These are phyloP conservation scores for Microascus cirrosus DNA, from an alignment of 2,329 filamentous ascomycete genomes.

Conservation along the genomic window DNA sequence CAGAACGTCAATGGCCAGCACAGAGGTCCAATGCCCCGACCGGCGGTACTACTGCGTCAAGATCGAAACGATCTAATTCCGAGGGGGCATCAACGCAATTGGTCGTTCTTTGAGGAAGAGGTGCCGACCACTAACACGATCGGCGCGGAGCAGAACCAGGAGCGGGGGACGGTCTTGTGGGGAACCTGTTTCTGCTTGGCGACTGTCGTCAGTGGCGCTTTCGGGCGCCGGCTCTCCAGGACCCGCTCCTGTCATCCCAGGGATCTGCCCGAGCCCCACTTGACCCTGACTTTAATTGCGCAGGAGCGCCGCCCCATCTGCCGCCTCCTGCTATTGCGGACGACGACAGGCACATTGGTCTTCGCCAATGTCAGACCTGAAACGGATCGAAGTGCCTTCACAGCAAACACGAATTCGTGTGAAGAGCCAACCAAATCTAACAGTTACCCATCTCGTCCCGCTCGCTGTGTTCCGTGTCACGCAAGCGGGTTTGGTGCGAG, in stretches of 20 bases:
- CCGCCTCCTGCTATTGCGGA: background rate
- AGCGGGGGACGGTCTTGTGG: too few species aligned
- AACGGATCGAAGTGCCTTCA: background rate
- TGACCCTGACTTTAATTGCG: background rate
- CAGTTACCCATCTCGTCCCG: background rate
- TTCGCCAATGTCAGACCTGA: background rate
- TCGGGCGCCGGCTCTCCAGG: background rate
- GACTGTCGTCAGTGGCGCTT: background rate
- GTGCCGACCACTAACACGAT: background rate
- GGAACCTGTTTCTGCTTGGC: too few species aligned
- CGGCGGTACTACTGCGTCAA: background rate
- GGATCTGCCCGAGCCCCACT: background rate
- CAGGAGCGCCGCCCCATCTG: background rate
- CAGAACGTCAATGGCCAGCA: background rate
- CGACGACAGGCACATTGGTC: background rate
- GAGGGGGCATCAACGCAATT: background rate
- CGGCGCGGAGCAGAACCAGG: background rate
- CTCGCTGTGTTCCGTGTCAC: background rate
- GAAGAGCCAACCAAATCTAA: background rate
- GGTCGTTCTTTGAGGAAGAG: background rate
- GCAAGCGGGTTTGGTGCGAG: background rate
- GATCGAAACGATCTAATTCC: background rate
- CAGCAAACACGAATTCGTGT: background rate
- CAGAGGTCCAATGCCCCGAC: background rate
- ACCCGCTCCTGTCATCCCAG: background rate